These are phyloP conservation scores for Pestalotiopsis sp. DNA, from an alignment of 2,329 filamentous ascomycete genomes.

Conservation along the genomic window DNA sequence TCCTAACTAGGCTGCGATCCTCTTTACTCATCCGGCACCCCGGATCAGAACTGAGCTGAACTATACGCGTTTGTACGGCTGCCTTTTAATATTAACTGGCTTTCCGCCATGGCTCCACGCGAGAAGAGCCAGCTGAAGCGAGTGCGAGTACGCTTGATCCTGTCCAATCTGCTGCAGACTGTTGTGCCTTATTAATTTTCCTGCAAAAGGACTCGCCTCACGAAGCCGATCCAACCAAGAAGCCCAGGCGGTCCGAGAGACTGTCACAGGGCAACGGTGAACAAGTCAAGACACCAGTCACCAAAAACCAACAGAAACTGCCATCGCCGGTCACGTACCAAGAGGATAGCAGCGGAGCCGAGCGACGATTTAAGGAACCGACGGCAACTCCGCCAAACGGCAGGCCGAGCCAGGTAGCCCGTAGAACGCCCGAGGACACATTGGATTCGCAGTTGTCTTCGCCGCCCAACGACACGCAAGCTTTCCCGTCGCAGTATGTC, in stretches of 20 bases:
- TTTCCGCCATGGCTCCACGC: slow-evolving; percentile 55
- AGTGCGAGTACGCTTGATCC: slow-evolving; percentile 62
- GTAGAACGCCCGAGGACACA: slow-evolving; percentile 52
- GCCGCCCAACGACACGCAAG: slow-evolving; percentile 66
- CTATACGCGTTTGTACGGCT: not conserved
- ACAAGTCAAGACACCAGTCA: slow-evolving; percentile 60
- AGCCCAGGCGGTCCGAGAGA: slow-evolving; percentile 78
- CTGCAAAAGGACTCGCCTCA: slow-evolving; percentile 66
- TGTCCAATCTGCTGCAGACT: not conserved
- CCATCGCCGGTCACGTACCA: slow-evolving; percentile 79
- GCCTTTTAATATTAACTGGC: not conserved
- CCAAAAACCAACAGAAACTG: slow-evolving; percentile 65
- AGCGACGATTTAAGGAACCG: slow-evolving; percentile 67
- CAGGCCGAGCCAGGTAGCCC: slow-evolving; percentile 56
- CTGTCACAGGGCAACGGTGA: slow-evolving; percentile 54
- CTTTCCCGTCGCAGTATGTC: slow-evolving; percentile 74
- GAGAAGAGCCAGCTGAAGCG: slow-evolving; percentile 89
- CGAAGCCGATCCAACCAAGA: slow-evolving; percentile 70
- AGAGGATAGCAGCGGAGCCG: slow-evolving; percentile 58
- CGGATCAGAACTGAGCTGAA: not conserved
- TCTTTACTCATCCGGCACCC: not conserved
- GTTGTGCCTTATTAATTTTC: slow-evolving; percentile 13
- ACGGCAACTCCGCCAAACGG: slow-evolving; percentile 72
- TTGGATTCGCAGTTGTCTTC: slow-evolving; percentile 49
- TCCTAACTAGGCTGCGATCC: not conserved